These are phyloP conservation scores for Plectranthus barbatus DNA, from an alignment of 257 asterid genomes.

Conservation along the genomic window DNA sequence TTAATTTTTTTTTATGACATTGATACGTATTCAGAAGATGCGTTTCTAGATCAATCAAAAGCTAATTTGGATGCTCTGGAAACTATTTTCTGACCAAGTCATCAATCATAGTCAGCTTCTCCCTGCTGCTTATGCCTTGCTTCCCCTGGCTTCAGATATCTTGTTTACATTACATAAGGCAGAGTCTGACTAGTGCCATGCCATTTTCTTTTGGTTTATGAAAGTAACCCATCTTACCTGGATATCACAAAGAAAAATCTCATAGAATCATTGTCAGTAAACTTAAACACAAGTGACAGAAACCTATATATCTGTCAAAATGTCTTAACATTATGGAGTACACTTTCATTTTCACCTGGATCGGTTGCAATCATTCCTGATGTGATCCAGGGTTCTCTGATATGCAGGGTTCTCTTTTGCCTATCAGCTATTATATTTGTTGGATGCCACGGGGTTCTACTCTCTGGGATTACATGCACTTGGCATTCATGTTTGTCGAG, in stretches of 20 bases:
- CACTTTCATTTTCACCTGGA: conserved; percentile 1
- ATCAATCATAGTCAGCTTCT: no score
- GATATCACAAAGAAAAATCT: neutral
- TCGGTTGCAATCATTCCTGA: conserved; percentile 14
- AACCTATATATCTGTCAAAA: neutral
- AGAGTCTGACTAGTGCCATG: neutral
- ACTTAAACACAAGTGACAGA: neutral
- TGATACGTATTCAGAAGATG: neutral
- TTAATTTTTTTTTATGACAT: no score
- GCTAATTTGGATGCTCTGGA: neutral
- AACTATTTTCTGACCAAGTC: no score
- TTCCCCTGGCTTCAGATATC: no score
- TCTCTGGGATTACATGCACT: conserved; percentile 82
- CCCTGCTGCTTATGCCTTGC: neutral
- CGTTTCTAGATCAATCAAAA: no score
- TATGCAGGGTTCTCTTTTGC: conserved; percentile 85
- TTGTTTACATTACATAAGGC: neutral
- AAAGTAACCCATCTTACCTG: neutral
- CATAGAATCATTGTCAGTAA: neutral
- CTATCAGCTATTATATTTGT: conserved; percentile 82
- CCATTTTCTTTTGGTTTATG: neutral
- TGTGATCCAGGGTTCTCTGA: conserved; percentile 11
- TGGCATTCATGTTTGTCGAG: conserved; percentile 92
- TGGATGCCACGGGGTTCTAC: conserved; percentile 97
- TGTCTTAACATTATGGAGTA: conserved; percentile 2